Base-by-base conservation (phyloP, 768 basidiomycete species). In the Lentinula raphanica region DNA sequence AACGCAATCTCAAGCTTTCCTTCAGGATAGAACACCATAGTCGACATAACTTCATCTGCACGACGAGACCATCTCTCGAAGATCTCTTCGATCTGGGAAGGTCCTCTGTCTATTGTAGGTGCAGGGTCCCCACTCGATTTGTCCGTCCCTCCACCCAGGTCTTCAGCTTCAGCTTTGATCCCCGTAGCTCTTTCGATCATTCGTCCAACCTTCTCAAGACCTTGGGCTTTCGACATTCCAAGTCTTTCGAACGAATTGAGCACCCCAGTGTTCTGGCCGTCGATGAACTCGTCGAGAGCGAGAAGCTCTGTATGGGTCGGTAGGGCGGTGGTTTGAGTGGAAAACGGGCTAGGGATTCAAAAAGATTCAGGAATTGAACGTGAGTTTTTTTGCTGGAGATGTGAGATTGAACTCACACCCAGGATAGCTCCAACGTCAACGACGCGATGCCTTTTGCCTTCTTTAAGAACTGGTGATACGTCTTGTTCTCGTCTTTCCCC, bases 371-470 rank as follows among this genome's bases (percentile, higher is more conserved):
- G n/a, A n/a, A n/a, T n/a, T n/a, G n/a, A n/a, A n/a, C n/a, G n/a
- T n/a, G n/a, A n/a, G n/a, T n/a, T n/a, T n/a, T n/a, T n/a, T n/a
- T n/a, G n/a, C n/a, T n/a, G n/a, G n/a, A n/a, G n/a, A n/a, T n/a
- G n/a, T n/a, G n/a, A n/a, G n/a, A n/a, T n/a, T n/a, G n/a, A 51
- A 73, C 79, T 49, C 58, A 88, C 88, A 80, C 78, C 88, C 88
- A 90, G 13, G 85, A 83, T 50, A 91, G 70, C 31, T 82, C 76
- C 13, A 90, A 73, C 21, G 78, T 74, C 3, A 90, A 72, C 3
- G 86, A 75, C 56, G 81, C 77, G 21, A 83, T 67, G 1, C 87
- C 87, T 64, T 81, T 85, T 15, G 75, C 78, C 61, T 81, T 81
- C 66, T 76, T 80, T 61, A 88, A 62, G 56, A 76, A 80, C 25